phyloP scores from a whole-genome alignment of 768 basidiomycete genomes.

The Termitomyces heimii region DNA sequence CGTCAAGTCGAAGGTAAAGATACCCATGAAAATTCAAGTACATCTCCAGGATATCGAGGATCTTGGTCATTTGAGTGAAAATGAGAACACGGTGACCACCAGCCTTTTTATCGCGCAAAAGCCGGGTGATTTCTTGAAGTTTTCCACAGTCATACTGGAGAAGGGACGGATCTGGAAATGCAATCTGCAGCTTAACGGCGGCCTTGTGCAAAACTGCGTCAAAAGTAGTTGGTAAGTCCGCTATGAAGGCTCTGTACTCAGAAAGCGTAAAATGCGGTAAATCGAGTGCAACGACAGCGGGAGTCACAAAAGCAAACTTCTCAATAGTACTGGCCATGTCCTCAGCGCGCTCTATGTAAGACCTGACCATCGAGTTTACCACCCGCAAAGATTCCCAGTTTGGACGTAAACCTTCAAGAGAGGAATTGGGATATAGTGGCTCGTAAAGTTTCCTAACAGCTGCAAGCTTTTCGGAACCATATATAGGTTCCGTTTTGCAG shows the following conservation, averaged over 20 bases:
- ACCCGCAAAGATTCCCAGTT: slow-evolving; percentile 38
- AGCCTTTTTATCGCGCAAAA: slow-evolving; percentile 79
- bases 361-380: slow-evolving; percentile 50
- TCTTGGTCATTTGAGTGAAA: slow-evolving; percentile 95
- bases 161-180: slow-evolving; percentile 85
- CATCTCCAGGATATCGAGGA: slow-evolving; percentile 90
- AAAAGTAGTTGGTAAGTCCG: slow-evolving; percentile 38
- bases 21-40: slow-evolving; percentile 93
- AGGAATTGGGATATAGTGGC: slow-evolving; percentile 48
- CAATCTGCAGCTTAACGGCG: slow-evolving; percentile 83
- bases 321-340: slow-evolving; percentile 51
- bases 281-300: slow-evolving; percentile 70
- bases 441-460: slow-evolving; percentile 30
- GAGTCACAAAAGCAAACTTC: slow-evolving; percentile 76
- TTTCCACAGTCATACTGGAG: slow-evolving; percentile 97
- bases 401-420: slow-evolving; percentile 27
- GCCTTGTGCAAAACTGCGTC: slow-evolving; percentile 67
- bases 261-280: slow-evolving; percentile 58
- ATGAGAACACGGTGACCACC: slow-evolving; percentile 89
- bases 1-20: slow-evolving; percentile 90
- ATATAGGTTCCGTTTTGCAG: slow-evolving; percentile 46
- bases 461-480: slow-evolving; percentile 40
- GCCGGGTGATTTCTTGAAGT: slow-evolving; percentile 72
- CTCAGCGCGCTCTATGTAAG: slow-evolving; percentile 54
- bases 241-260: slow-evolving; percentile 25